Conservation (phyloP, 169 alveolate genomes). For the Prorocentrum cordatum region DNA sequence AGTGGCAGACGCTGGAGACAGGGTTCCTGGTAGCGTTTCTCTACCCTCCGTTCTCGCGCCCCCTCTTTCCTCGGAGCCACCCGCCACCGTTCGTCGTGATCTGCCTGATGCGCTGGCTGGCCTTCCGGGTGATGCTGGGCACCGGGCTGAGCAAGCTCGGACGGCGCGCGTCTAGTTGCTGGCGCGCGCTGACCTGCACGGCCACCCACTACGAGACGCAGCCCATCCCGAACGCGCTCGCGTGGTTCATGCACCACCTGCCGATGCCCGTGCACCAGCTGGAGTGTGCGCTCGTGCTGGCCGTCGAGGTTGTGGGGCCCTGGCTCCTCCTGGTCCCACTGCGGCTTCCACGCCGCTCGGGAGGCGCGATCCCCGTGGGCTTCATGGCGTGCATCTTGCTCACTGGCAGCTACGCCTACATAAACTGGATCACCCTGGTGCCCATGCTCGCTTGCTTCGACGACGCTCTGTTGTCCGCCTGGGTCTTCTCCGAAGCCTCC, state of each 20-base stretch:
- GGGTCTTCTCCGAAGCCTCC: no score
- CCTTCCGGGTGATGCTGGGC: background rate
- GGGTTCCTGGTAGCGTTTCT: background rate
- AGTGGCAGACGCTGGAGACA: background rate
- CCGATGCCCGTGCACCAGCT: background rate
- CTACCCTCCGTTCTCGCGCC: background rate
- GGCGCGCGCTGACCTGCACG: background rate
- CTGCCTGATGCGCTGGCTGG: background rate
- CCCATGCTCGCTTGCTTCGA: background rate
- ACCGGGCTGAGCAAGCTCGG: constrained; percentile 2
- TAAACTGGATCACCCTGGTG: background rate
- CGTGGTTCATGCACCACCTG: background rate
- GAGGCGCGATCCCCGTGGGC: background rate
- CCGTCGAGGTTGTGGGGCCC: background rate
- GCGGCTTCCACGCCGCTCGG: background rate
- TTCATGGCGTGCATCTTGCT: background rate
- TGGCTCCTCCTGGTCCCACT: background rate
- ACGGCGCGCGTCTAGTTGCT: background rate
- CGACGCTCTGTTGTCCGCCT: background rate
- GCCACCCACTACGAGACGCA: background rate
- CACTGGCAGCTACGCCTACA: background rate
- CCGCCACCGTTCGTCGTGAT: background rate
- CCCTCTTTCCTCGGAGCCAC: background rate
- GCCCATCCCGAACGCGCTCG: background rate
- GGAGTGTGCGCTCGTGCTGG: background rate